These are phyloP conservation scores for Cladosporium sp. DNA, from an alignment of 2,329 filamentous ascomycete genomes.

Conservation along the genomic window DNA sequence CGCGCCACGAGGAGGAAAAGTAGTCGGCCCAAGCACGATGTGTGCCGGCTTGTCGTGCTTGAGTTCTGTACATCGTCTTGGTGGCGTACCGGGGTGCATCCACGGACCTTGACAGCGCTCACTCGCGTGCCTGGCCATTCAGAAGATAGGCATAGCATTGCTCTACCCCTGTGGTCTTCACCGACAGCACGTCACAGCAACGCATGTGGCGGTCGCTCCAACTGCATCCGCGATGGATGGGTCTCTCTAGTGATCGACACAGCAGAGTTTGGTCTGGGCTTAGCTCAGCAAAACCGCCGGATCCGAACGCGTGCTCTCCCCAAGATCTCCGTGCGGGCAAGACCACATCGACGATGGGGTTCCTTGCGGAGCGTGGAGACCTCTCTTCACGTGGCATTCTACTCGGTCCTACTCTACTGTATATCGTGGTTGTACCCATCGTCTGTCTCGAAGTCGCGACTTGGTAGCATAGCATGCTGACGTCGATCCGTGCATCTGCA, in stretches of 20 bases:
- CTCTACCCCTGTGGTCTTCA: too few species aligned
- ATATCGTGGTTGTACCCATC: neutral
- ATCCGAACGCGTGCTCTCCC: neutral
- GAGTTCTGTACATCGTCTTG: neutral
- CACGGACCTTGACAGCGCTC: neutral
- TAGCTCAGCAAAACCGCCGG: constrained; percentile 3
- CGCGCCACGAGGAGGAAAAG: constrained; percentile 9
- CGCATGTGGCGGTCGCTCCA: constrained; percentile 5
- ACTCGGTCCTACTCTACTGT: too few species aligned
- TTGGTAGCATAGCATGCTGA: too few species aligned
- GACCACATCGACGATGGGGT: constrained; percentile 4
- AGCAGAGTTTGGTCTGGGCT: constrained; percentile 6
- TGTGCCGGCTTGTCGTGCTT: constrained; percentile 11
- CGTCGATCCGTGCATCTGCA: neutral
- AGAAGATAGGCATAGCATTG: neutral
- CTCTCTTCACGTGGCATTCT: neutral
- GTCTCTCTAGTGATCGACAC: constrained; percentile 2
- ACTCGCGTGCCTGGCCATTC: neutral
- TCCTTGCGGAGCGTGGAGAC: neutral
- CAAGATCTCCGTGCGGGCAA: constrained; percentile 10
- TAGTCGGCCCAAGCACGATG: neutral
- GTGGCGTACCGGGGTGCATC: neutral
- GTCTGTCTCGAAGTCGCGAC: too few species aligned
- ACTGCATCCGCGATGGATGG: neutral
- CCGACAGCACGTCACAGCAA: neutral